Conservation (phyloP, 768 basidiomycete genomes). For the Agrocybe chaxingu region DNA sequence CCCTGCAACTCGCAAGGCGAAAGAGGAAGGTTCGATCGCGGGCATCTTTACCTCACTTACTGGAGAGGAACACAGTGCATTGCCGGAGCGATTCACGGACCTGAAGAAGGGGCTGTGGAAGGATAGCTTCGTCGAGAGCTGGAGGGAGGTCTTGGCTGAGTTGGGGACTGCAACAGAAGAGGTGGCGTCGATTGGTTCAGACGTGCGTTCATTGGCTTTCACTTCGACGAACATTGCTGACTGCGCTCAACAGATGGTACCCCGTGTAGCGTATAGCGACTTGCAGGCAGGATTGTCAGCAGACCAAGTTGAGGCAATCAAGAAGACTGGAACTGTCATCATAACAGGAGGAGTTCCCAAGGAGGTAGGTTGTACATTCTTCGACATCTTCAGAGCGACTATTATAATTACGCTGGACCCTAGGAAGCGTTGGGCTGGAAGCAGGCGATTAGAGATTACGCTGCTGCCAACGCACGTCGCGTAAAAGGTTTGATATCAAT, state of each 20-base stretch:
- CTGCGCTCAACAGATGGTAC: conserved; percentile 40
- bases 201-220: conserved; percentile 30
- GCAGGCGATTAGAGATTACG: conserved; percentile 48
- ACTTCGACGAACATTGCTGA: neutral
- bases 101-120: conserved; percentile 56
- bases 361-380: conserved; percentile 32
- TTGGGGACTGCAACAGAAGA: conserved; percentile 44
- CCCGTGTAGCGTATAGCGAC: conserved; percentile 42
- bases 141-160: conserved; percentile 52
- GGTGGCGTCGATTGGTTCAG: conserved; percentile 42
- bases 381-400: conserved; percentile 3
- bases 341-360: conserved; percentile 55
- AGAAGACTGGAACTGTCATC: conserved; percentile 51
- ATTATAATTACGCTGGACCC: neutral
- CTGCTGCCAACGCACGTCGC: conserved; percentile 38
- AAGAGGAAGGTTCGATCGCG: conserved; percentile 36
- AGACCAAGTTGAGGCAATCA: conserved; percentile 41
- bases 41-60: conserved; percentile 37
- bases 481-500: conserved; percentile 40
- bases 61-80: conserved; percentile 29
- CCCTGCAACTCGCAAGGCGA: conserved; percentile 20
- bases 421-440: conserved; percentile 66
- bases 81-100: conserved; percentile 56
- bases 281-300: conserved; percentile 45
- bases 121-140: conserved; percentile 44